Evolutionary conservation across 2,329 filamentous ascomycete genomes (phyloP).

Genomic region (Calonectria pauciramosa): DNA sequence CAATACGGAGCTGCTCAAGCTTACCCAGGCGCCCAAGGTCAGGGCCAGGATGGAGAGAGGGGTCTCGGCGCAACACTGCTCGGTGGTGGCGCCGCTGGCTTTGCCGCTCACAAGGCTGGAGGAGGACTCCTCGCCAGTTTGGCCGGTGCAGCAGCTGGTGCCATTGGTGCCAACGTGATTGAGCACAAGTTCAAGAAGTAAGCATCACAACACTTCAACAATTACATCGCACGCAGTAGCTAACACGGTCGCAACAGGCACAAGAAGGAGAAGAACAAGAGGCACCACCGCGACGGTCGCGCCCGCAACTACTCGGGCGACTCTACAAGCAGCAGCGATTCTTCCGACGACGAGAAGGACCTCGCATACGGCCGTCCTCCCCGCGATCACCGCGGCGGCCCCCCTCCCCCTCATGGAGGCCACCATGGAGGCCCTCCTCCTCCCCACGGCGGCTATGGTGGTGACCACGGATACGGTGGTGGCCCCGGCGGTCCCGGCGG

Average conservation of each 20-base stretch:
- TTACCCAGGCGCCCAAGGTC: conserved; percentile 18
- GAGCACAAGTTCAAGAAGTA: conserved; percentile 54
- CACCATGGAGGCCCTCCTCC: conserved; percentile 4
- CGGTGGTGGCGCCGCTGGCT: conserved; percentile 64
- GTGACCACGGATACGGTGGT: background rate
- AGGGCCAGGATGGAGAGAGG: conserved; percentile 54
- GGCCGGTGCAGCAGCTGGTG: conserved; percentile 62
- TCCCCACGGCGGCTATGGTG: background rate
- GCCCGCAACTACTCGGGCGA: conserved; percentile 35
- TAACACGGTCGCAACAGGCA: conserved; percentile 14
- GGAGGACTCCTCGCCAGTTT: conserved; percentile 63
- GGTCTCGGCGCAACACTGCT: conserved; percentile 65
- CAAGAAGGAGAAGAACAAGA: conserved; percentile 45
- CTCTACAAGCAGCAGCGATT: conserved; percentile 44
- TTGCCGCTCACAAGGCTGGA: conserved; percentile 64
- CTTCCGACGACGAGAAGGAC: conserved; percentile 39
- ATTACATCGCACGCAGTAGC: background rate
- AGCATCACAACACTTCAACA: background rate
- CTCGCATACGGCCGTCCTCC: conserved; percentile 22
- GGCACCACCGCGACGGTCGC: conserved; percentile 39
- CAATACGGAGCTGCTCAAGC: conserved; percentile 32
- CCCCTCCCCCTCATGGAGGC: background rate
- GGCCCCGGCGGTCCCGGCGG: conserved; percentile 8
- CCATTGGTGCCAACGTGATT: conserved; percentile 63
- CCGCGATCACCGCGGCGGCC: background rate